A percentile compares a stretch with the other conserved stretches of the same genome.
Conservation (phyloP, 2,329 filamentous ascomycete species). For the Diaporthe aspalathi region DNA sequence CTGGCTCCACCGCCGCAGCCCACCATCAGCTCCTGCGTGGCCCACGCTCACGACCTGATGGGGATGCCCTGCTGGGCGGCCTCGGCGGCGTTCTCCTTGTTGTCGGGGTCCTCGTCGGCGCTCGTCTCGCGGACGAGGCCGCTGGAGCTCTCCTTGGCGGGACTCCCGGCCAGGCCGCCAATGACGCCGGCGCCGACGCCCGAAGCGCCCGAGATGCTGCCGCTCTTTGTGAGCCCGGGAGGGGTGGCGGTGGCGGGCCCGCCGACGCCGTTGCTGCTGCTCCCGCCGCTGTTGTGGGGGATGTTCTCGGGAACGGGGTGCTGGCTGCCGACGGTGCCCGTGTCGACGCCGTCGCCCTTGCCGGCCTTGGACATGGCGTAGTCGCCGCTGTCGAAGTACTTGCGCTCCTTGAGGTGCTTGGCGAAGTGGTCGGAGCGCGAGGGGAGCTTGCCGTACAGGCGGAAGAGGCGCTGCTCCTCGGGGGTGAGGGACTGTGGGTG, state of each 20-base stretch:
- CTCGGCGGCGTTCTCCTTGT: slow-evolving; percentile 41
- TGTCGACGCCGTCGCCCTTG: slow-evolving; percentile 93
- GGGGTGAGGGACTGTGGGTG: slow-evolving; percentile 81
- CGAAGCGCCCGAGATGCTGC: slow-evolving; percentile 55
- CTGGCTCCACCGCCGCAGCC: neutral
- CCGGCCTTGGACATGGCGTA: slow-evolving; percentile 97
- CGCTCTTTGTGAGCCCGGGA: slow-evolving; percentile 39
- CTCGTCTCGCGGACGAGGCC: slow-evolving; percentile 87
- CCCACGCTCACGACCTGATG: slow-evolving; percentile 66
- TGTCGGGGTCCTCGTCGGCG: slow-evolving; percentile 60
- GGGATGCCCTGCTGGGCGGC: slow-evolving; percentile 64
- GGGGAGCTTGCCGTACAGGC: slow-evolving; percentile 96
- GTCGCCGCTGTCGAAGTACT: slow-evolving; percentile 97
- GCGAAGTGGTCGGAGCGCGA: slow-evolving; percentile 96
- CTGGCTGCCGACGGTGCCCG: slow-evolving; percentile 92
- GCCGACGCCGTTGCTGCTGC: slow-evolving; percentile 48
- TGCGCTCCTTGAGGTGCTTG: slow-evolving; percentile 99
- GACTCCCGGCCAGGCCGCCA: slow-evolving; percentile 72
- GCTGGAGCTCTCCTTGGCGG: slow-evolving; percentile 85
- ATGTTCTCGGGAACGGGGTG: slow-evolving; percentile 97
- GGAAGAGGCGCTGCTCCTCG: slow-evolving; percentile 96
- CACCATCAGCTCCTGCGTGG: neutral
- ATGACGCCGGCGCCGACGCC: slow-evolving; percentile 53
- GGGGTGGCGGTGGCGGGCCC: slow-evolving; percentile 20
- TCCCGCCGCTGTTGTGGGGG: slow-evolving; percentile 75